Conservation (phyloP, 345 rosid genomes). For the Psidium friedrichsthalianum region DNA sequence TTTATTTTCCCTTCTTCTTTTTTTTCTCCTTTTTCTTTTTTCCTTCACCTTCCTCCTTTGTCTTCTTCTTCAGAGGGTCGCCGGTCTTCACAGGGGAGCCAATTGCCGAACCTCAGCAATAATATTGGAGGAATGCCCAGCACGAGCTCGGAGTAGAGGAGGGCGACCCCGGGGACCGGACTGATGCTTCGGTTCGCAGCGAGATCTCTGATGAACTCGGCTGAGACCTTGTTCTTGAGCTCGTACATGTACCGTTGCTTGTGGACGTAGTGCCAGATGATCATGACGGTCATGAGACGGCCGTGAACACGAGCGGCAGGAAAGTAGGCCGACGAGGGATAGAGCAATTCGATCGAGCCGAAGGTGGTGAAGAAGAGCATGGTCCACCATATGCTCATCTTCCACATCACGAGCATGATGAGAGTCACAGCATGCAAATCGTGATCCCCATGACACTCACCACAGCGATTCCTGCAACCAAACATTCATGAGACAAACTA, state of each 20-base stretch:
- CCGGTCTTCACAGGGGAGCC: too few relatives aligned
- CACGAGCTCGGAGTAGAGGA: conserved; percentile 72
- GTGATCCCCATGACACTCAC: conserved; percentile 63
- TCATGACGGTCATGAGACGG: conserved; percentile 40
- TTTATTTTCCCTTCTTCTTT: too few relatives aligned
- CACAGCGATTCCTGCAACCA: conserved; percentile 46
- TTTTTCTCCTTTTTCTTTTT: too few relatives aligned
- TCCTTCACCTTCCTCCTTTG: too few relatives aligned
- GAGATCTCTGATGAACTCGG: conserved; percentile 25
- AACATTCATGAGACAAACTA: neutral
- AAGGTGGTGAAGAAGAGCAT: conserved; percentile 31
- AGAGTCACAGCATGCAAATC: conserved; percentile 46
- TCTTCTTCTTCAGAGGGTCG: too few relatives aligned
- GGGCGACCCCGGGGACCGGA: conserved; percentile 54
- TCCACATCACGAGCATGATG: conserved; percentile 72
- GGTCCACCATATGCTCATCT: conserved; percentile 29
- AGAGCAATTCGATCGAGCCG: conserved; percentile 24
- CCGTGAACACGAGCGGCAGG: conserved; percentile 36
- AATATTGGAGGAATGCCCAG: conserved; percentile 76
- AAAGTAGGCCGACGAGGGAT: conserved; percentile 39
- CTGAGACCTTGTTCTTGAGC: conserved; percentile 48
- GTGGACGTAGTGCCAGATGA: conserved; percentile 61
- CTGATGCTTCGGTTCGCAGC: conserved; percentile 19
- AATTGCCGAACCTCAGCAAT: too few relatives aligned
- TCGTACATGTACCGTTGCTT: conserved; percentile 36